Evolutionary conservation across 306 rosid species (phyloP).

Genomic region (Pachyrhizus erosus): DNA sequence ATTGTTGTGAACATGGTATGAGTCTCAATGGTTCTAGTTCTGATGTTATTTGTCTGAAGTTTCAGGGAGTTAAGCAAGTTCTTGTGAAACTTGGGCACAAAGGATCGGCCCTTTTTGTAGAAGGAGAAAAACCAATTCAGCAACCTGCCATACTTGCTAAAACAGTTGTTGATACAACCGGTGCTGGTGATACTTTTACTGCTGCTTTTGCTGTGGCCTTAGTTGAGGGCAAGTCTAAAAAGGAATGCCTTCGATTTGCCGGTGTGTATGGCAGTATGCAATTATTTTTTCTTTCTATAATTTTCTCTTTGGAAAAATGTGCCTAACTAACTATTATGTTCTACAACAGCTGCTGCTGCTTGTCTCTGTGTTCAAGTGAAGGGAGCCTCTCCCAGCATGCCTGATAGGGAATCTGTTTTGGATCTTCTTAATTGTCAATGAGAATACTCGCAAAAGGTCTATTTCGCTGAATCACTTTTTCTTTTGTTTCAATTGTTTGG

Average conservation of each 20-base stretch:
- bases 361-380: slow-evolving; percentile 96
- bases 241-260: slow-evolving; percentile 80
- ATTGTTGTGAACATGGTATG: background rate
- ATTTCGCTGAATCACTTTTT: slow-evolving; percentile 4
- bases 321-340: slow-evolving; percentile 29
- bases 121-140: slow-evolving; percentile 82
- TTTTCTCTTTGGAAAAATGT: background rate
- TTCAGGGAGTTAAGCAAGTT: slow-evolving; percentile 87
- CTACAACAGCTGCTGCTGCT: slow-evolving; percentile 85
- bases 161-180: slow-evolving; percentile 81
- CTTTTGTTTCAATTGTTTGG: slow-evolving; percentile 9
- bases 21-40: slow-evolving; percentile 15
- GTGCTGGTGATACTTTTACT: slow-evolving; percentile 96
- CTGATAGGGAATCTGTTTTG: slow-evolving; percentile 75
- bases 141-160: slow-evolving; percentile 70
- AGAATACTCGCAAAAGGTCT: slow-evolving; percentile 46
- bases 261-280: slow-evolving; percentile 51
- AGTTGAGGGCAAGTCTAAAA: slow-evolving; percentile 78
- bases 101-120: slow-evolving; percentile 82
- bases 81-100: slow-evolving; percentile 87
- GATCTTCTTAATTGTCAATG: slow-evolving; percentile 67
- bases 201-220: slow-evolving; percentile 93
- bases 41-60: slow-evolving; percentile 31
- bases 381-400: slow-evolving; percentile 99
- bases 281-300: slow-evolving; percentile 16